These are phyloP conservation scores for Naganishia antarctica DNA, from an alignment of 768 basidiomycete genomes.

Conservation along the genomic window DNA sequence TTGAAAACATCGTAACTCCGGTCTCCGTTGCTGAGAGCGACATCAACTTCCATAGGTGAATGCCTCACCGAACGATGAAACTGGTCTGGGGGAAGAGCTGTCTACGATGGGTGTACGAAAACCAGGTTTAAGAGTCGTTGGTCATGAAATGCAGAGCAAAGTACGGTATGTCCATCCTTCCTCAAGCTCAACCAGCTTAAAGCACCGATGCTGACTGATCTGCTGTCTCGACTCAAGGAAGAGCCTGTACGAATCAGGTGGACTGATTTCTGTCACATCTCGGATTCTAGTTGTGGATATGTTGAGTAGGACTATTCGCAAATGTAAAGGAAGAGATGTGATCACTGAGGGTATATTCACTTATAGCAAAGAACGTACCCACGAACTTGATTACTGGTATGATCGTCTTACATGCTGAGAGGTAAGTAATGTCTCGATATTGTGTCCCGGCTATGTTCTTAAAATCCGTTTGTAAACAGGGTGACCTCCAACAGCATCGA, in stretches of 20 bases:
- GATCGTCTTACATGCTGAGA: slow-evolving; percentile 83
- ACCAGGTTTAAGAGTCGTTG: slow-evolving; percentile 76
- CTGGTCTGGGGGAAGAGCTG: slow-evolving; percentile 85
- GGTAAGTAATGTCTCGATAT: slow-evolving; percentile 51
- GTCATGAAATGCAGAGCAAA: slow-evolving; percentile 71
- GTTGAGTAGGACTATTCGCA: slow-evolving; percentile 55
- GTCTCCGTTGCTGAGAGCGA: slow-evolving; percentile 55
- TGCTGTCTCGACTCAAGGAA: slow-evolving; percentile 56
- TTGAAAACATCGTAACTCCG: background rate
- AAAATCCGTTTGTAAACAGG: slow-evolving; percentile 55
- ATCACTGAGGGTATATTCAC: too few species aligned
- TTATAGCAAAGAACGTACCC: slow-evolving; percentile 63
- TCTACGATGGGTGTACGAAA: slow-evolving; percentile 84
- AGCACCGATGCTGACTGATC: slow-evolving; percentile 14
- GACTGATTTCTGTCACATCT: slow-evolving; percentile 84
- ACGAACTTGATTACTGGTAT: slow-evolving; percentile 81
- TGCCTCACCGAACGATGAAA: slow-evolving; percentile 70
- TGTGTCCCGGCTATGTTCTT: too few species aligned
- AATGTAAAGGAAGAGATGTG: too few species aligned
- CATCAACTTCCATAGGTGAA: slow-evolving; percentile 69
- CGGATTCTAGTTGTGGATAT: slow-evolving; percentile 93
- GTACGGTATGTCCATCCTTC: slow-evolving; percentile 60
- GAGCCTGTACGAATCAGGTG: slow-evolving; percentile 78
- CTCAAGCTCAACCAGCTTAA: background rate
- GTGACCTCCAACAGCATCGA: slow-evolving; percentile 78